These are phyloP conservation scores for Biscutella laevigata DNA, from an alignment of 441 rosid species.

Conservation along the genomic window DNA sequence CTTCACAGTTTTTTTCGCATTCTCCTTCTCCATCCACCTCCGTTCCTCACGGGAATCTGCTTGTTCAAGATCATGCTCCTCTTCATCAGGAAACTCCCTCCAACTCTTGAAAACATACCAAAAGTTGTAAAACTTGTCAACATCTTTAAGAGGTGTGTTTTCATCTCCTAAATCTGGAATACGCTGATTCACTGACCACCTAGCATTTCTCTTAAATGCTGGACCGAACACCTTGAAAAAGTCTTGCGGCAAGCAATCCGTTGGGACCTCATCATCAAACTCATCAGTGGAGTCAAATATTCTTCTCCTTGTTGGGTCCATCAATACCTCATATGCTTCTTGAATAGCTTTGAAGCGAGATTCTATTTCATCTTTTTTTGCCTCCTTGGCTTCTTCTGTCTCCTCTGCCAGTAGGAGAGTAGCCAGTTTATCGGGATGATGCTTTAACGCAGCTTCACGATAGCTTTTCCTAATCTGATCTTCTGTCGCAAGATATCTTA, in stretches of 20 bases:
- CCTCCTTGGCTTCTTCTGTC: slow-evolving; percentile 86
- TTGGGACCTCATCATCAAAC: slow-evolving; percentile 91
- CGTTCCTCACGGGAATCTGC: slow-evolving; percentile 93
- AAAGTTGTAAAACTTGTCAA: slow-evolving; percentile 71
- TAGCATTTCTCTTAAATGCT: slow-evolving; percentile 89
- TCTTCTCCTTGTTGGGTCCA: slow-evolving; percentile 84
- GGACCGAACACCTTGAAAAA: slow-evolving; percentile 95
- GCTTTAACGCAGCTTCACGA: slow-evolving; percentile 86
- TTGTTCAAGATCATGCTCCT: slow-evolving; percentile 91
- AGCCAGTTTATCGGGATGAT: slow-evolving; percentile 95
- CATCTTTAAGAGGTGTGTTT: slow-evolving; percentile 51
- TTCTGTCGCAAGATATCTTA: slow-evolving; percentile 89
- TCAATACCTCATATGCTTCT: slow-evolving; percentile 84
- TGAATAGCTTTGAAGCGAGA: slow-evolving; percentile 77
- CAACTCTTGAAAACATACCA: slow-evolving; percentile 92
- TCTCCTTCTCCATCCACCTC: slow-evolving; percentile 99
- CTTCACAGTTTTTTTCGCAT: slow-evolving; percentile 72
- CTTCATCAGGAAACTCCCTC: slow-evolving; percentile 98
- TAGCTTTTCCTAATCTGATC: slow-evolving; percentile 89
- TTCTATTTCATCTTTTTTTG: slow-evolving; percentile 86
- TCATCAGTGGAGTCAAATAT: slow-evolving; percentile 90
- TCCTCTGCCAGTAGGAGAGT: slow-evolving; percentile 77
- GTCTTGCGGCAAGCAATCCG: slow-evolving; percentile 78
- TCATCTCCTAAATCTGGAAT: slow-evolving; percentile 71
- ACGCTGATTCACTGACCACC: slow-evolving; percentile 84